Evolutionary conservation across 768 basidiomycete species (phyloP).

Genomic region (Amanita inopinata): DNA sequence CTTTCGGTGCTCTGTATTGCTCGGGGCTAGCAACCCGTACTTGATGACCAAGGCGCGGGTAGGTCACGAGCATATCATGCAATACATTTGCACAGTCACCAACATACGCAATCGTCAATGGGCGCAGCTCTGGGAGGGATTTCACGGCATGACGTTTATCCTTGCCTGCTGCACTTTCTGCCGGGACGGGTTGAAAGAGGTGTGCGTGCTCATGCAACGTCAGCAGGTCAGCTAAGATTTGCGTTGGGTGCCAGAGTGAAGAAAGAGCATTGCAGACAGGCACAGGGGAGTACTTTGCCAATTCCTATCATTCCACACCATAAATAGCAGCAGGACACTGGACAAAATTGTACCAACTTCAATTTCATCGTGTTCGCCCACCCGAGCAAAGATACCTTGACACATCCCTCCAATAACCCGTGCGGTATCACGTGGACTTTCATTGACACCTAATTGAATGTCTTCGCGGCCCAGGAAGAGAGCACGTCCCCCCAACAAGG

Average conservation of each 20-base stretch:
- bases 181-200: constrained; percentile 32
- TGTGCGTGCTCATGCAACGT: constrained; percentile 74
- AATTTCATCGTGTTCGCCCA: constrained; percentile 86
- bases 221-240: constrained; percentile 87
- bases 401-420: constrained; percentile 91
- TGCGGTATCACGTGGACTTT: constrained; percentile 74
- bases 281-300: constrained; percentile 83
- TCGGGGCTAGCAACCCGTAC: constrained; percentile 78
- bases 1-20: constrained; percentile 56
- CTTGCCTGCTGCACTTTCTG: constrained; percentile 1
- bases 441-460: constrained; percentile 95
- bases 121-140: constrained; percentile 44
- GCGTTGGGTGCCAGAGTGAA: constrained; percentile 93
- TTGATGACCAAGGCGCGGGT: constrained; percentile 83
- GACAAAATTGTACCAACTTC: constrained; percentile 45
- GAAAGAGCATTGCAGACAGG: constrained; percentile 96
- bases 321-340: constrained; percentile 3
- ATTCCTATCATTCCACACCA: constrained; percentile 44
- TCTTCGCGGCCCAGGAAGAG: constrained; percentile 86
- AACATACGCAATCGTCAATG: constrained; percentile 86
- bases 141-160: constrained; percentile 5
- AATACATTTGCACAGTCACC: constrained; percentile 94
- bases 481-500: constrained; percentile 77
- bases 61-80: constrained; percentile 95
- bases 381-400: constrained; percentile 94